Conservation (phyloP, 805 yeast genomes). For the Diddensiella transvaalensis region DNA sequence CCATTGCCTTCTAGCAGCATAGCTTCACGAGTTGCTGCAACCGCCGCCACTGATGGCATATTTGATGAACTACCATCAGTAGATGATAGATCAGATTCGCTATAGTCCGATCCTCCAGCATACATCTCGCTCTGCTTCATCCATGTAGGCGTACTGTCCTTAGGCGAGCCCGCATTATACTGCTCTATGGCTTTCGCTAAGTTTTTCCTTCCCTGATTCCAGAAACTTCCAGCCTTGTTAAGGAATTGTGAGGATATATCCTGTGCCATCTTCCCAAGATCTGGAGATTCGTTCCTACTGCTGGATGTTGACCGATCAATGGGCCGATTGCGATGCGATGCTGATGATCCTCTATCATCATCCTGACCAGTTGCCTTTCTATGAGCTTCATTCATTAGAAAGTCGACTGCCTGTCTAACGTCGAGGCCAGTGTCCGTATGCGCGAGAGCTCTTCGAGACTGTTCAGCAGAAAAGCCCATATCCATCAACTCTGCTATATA, state of each 20-base stretch:
- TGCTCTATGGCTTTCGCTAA: constrained; percentile 60
- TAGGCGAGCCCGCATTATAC: constrained; percentile 38
- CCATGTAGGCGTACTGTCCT: constrained; percentile 60
- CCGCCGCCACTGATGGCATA: neutral
- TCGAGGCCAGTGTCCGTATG: constrained; percentile 50
- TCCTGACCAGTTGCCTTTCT: constrained; percentile 32
- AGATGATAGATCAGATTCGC: neutral
- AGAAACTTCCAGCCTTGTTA: constrained; percentile 55
- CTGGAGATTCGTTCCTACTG: constrained; percentile 28
- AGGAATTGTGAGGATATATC: constrained; percentile 55
- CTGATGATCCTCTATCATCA: too few species aligned
- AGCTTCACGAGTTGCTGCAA: constrained; percentile 13
- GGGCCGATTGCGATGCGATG: neutral
- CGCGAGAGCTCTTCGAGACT: constrained; percentile 57
- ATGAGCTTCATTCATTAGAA: constrained; percentile 60
- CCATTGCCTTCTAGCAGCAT: constrained; percentile 12
- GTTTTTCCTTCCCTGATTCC: constrained; percentile 57
- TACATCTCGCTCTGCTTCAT: constrained; percentile 57
- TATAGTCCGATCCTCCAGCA: constrained; percentile 24
- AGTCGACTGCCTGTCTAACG: constrained; percentile 62
- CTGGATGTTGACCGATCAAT: constrained; percentile 16
- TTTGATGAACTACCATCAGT: neutral
- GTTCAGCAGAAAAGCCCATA: constrained; percentile 70
- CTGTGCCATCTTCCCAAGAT: constrained; percentile 41
- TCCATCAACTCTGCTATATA: constrained; percentile 68